Evolutionary conservation across 768 basidiomycete genomes (phyloP), one percentile per base, ranked within the genome.

Genomic region (Lentinula aciculospora): DNA sequence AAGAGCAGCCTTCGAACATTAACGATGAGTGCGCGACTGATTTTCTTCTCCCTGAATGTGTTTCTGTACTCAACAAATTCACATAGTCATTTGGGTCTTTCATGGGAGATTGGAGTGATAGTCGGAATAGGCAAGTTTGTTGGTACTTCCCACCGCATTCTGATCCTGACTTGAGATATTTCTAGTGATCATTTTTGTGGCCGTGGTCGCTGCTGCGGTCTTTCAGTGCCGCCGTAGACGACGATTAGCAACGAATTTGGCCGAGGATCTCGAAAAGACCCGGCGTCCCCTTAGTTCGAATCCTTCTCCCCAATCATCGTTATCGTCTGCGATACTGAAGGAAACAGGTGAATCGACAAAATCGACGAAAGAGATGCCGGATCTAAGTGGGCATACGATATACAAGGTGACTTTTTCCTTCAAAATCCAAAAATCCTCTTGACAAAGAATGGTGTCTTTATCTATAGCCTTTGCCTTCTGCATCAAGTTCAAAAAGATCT

Each of bases 101-200:
- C 63, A 4, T 71, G 70, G 70, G 68, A 69, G 32, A 65, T 67
- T 21, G 70, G 64, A 21, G 65, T 71, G 4, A 64, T 64, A 3
- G 63, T 64, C 7, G 58, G 63, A 12, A 55, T 67, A 21, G 60
- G 69, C 70, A 45, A 21, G 66, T 59, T 42, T 31, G 13, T 8
- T 27, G 31, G 32, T 34, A 13, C 7, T 17, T 31, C 34, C 49
- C 17, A 13, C 12, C 17, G 12, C 17, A 31, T n/a, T 23, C 13
- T 34, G 37, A 19, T 17, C 21, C 19, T 39, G 34, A 7, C 32
- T 39, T 21, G 23, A 25, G 4, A 15, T 12, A 15, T 3, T 37
- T 21, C 19, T 25, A 69, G 66, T 66, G n/a, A 47, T 63, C 19
- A 54, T 67, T 13, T 42, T 66, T 44, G 13, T 50, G 4, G 61